These are phyloP conservation scores for Amanita molliuscula DNA, from an alignment of 768 basidiomycete genomes.

Conservation along the genomic window DNA sequence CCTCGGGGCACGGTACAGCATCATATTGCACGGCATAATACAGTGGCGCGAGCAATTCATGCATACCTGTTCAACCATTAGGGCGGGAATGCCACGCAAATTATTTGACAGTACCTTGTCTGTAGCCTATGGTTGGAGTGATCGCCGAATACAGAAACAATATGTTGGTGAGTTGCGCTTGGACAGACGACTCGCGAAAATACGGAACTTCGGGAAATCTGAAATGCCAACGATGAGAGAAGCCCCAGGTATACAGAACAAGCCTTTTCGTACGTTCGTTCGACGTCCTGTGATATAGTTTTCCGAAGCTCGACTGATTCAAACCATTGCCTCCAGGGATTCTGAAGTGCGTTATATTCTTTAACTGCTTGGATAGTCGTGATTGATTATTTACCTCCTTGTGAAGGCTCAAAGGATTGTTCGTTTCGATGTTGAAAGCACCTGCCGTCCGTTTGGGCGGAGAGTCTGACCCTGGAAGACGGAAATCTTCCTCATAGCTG, in stretches of 20 bases:
- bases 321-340: slow-evolving; percentile 97
- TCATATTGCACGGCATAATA: slow-evolving; percentile 81
- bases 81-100: neutral
- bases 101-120: slow-evolving; percentile 44
- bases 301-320: slow-evolving; percentile 79
- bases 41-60: slow-evolving; percentile 85
- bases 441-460: slow-evolving; percentile 21
- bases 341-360: slow-evolving; percentile 30
- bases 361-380: neutral
- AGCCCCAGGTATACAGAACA: neutral
- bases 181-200: slow-evolving; percentile 69
- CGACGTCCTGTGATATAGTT: slow-evolving; percentile 89
- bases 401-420: slow-evolving; percentile 77
- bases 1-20: slow-evolving; percentile 5
- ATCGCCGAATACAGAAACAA: slow-evolving; percentile 76
- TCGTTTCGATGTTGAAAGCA: slow-evolving; percentile 45
- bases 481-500: slow-evolving; percentile 61
- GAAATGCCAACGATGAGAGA: slow-evolving; percentile 3
- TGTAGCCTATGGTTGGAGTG: slow-evolving; percentile 80
- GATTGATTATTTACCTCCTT: slow-evolving; percentile 38
- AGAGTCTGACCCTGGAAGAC: slow-evolving; percentile 38
- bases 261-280: slow-evolving; percentile 66
- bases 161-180: slow-evolving; percentile 74
- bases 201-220: slow-evolving; percentile 96
- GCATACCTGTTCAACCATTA: slow-evolving; percentile 60